Percentiles rank a stretch among this genome's conserved stretches.
Conservation (phyloP, 352 stramenopile species). For the Phytophthora pistaciae region DNA sequence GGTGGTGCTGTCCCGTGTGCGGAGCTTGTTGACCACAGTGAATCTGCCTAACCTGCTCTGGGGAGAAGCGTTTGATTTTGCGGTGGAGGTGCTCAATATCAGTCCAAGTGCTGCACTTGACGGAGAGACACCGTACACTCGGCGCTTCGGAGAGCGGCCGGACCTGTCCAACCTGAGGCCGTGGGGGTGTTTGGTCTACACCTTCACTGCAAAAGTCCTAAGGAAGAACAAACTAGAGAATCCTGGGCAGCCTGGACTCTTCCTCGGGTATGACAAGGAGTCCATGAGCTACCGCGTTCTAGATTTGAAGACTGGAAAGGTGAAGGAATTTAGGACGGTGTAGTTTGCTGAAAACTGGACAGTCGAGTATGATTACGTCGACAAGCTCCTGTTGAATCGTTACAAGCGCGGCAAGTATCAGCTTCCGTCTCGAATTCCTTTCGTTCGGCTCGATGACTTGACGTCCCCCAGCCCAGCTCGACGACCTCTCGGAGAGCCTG, state of each 20-base stretch:
- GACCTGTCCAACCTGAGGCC: background rate
- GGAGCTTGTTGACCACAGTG: background rate
- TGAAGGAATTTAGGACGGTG: slow-evolving; percentile 8
- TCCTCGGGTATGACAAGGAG: slow-evolving; percentile 6
- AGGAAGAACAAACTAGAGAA: slow-evolving; percentile 18
- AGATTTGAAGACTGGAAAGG: slow-evolving; percentile 4
- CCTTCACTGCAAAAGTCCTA: slow-evolving; percentile 9
- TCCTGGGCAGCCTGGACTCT: slow-evolving; percentile 1
- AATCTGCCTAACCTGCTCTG: background rate
- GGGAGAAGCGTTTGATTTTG: background rate
- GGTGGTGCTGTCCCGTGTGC: background rate
- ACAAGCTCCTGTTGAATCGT: slow-evolving; percentile 13
- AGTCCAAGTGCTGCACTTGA: background rate
- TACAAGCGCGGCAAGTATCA: slow-evolving; percentile 1
- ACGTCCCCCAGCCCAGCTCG: background rate
- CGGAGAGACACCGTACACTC: background rate
- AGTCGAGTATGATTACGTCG: slow-evolving; percentile 4
- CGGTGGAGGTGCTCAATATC: background rate
- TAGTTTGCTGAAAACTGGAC: slow-evolving; percentile 20
- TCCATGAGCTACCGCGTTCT: slow-evolving; percentile 10
- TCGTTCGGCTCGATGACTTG: background rate
- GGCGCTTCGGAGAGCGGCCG: background rate
- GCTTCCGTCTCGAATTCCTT: slow-evolving; percentile 9
- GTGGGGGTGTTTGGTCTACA: slow-evolving; percentile 5
- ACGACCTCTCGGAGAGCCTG: background rate